These are phyloP conservation scores for Sarcomyxa edulis DNA, from an alignment of 768 basidiomycete species.

Conservation along the genomic window DNA sequence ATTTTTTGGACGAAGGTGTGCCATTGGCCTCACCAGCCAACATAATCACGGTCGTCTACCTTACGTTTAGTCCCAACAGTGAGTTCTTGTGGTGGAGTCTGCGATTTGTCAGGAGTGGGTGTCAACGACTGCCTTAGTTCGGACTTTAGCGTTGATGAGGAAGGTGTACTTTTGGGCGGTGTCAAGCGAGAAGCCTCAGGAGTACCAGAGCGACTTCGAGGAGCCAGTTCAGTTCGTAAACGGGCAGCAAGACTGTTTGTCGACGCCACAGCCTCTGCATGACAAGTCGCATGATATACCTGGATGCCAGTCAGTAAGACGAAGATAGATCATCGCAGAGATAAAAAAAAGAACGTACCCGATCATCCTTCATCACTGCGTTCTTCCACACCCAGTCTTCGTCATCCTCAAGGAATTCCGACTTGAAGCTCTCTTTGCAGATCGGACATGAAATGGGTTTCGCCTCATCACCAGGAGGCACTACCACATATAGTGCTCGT, in stretches of 20 bases:
- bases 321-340: not conserved
- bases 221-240: constrained; percentile 53
- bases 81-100: constrained; percentile 48
- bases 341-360: constrained; percentile 44
- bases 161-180: constrained; percentile 33
- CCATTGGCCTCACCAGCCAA: constrained; percentile 34
- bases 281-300: constrained; percentile 95
- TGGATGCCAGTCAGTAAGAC: constrained; percentile 22
- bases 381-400: constrained; percentile 99
- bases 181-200: constrained; percentile 61
- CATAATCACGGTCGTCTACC: constrained; percentile 46
- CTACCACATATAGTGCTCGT: constrained; percentile 75
- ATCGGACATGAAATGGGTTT: constrained; percentile 85
- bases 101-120: no score
- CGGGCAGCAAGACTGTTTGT: constrained; percentile 63
- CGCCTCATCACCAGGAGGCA: constrained; percentile 87
- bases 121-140: constrained; percentile 13
- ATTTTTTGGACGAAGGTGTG: constrained; percentile 66
- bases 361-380: constrained; percentile 77
- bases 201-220: constrained; percentile 70
- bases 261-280: constrained; percentile 70
- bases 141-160: constrained; percentile 29
- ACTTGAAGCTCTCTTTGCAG: constrained; percentile 90
- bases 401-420: constrained; percentile 90
- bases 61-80: constrained; percentile 74